Percentiles rank a stretch among this genome's conserved stretches.
phyloP scores from a whole-genome alignment of 2,329 filamentous ascomycete species.

The Ophiostoma ulmi region DNA sequence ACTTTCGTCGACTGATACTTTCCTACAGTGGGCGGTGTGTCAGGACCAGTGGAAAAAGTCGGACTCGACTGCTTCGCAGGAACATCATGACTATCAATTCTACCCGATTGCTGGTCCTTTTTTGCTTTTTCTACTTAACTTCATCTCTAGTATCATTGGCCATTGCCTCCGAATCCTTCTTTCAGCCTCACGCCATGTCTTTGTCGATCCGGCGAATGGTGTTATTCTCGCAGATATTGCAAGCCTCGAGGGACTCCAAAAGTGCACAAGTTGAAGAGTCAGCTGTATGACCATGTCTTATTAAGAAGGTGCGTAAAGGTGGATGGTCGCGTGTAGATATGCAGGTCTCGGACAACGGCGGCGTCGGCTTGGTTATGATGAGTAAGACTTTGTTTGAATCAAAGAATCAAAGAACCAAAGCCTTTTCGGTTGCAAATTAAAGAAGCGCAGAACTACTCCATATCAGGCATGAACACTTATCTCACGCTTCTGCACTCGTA shows the following conservation, averaged over 20 bases:
- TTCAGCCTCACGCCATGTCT: conserved; percentile 6
- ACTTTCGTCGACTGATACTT: too few species aligned
- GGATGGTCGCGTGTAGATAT: neutral
- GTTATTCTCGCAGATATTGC: neutral
- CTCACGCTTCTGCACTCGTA: neutral
- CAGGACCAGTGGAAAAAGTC: conserved; percentile 17
- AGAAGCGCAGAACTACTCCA: neutral
- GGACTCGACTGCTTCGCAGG: neutral
- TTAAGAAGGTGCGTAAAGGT: neutral
- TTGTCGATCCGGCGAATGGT: conserved; percentile 4
- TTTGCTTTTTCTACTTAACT: neutral
- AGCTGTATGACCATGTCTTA: neutral
- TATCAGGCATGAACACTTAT: neutral
- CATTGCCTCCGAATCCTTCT: neutral
- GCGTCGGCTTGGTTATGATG: neutral
- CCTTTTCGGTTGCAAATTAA: neutral
- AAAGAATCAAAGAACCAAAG: neutral
- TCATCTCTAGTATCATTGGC: neutral
- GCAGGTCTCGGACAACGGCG: neutral
- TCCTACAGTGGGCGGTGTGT: neutral
- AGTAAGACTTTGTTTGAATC: neutral
- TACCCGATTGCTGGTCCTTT: neutral
- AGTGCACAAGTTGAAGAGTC: neutral
- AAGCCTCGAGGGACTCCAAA: neutral
- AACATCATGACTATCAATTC: too few species aligned